These are phyloP conservation scores for Cyathus striatus DNA, from an alignment of 768 basidiomycete species.

Conservation along the genomic window DNA sequence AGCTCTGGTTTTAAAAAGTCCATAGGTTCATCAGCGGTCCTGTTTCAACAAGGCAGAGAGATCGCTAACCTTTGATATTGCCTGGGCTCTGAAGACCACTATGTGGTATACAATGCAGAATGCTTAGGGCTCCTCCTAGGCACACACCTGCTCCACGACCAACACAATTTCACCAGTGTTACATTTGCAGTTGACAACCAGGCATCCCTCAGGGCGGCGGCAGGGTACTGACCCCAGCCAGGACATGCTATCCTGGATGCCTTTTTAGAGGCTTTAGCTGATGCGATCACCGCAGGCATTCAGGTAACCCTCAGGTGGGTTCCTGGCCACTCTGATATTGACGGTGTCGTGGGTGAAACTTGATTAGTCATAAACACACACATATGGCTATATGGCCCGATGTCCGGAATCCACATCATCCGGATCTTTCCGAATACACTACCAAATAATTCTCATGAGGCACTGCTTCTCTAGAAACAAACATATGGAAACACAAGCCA, in stretches of 20 bases:
- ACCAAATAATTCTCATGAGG: too few species aligned
- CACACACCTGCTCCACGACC: background rate
- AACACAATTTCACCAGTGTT: background rate
- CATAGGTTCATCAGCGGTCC: constrained; percentile 10
- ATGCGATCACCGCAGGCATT: too few species aligned
- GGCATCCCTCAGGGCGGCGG: background rate
- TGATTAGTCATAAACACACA: too few species aligned
- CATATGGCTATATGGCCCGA: too few species aligned
- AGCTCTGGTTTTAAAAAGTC: constrained; percentile 9
- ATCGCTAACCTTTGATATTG: background rate
- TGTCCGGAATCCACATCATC: too few species aligned
- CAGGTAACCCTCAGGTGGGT: too few species aligned
- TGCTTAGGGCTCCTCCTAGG: constrained; percentile 1
- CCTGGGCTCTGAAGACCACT: constrained; percentile 3
- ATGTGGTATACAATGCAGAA: constrained; percentile 8
- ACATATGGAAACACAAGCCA: too few species aligned
- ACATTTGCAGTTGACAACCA: background rate
- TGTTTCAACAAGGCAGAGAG: background rate
- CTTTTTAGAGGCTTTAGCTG: too few species aligned
- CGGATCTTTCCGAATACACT: too few species aligned
- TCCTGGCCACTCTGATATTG: too few species aligned
- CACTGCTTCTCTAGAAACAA: too few species aligned
- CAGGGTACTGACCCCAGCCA: background rate
- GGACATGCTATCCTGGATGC: background rate
- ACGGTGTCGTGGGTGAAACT: too few species aligned